Evolutionary conservation across 2,329 filamentous ascomycete species (phyloP), one percentile per base, ranked within the genome.

Genomic region (Fusarium ambrosium): DNA sequence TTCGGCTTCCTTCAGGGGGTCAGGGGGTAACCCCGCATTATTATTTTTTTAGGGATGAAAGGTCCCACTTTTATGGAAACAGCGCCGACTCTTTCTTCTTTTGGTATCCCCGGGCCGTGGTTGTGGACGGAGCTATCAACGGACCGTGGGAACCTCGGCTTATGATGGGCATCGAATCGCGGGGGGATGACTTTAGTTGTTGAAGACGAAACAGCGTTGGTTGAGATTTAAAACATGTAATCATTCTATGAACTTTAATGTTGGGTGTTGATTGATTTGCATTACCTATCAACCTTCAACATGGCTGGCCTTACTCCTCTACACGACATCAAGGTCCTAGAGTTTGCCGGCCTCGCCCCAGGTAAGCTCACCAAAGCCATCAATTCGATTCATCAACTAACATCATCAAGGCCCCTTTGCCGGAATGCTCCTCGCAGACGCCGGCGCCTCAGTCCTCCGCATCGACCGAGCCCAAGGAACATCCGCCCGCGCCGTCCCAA

Each of bases 391-490:
- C 10, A 14, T 13, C 22, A 22, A 14, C 29, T 48, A 18, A 53
- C 7, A 6, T 29, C 32, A 37, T 2, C 5, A 74, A 95, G 95
- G 93, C 29, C 95, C 95, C 51, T 98, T 97, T 82, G 93, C 95
- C 60, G 95, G 95, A 78, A 90, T 98, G 80, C 90, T 98, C 61
- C 92, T 98, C 71, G 92, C 95, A 77, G 95, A 98, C 84, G 94
- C 95, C 75, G 96, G 96, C 79, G 96, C 96, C 64, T 91, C 91
- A 7, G 94, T 98, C 78, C 89, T 98, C 18, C 95, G 96, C 79
- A 88, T 98, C 83, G 96, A 98, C 86, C 93, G 91, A 34, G 82
- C 87, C 43, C 87, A 79, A 84, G 86, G 77, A 80, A 84, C 75
- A 64, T 85, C 81, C 64, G 86, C 85, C 70, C 75, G 75, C 14